phyloP scores from a whole-genome alignment of 495 filamentous ascomycete genomes.

The Geoglossum glabrum region DNA sequence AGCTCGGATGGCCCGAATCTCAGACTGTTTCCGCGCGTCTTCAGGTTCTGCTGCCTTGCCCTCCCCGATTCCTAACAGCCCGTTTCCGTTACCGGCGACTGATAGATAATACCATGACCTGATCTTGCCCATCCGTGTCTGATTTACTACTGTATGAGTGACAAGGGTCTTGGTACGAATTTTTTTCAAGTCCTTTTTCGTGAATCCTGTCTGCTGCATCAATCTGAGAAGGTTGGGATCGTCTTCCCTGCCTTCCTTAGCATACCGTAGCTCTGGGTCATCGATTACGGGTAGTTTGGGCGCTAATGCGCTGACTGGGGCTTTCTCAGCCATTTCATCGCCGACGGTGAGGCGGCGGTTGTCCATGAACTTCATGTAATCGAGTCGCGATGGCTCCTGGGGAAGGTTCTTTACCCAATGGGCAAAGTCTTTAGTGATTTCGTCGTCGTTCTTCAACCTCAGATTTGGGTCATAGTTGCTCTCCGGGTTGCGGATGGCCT shows the following conservation, averaged over 20 bases:
- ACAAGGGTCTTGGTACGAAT: constrained; percentile 48
- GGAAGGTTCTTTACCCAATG: constrained; percentile 29
- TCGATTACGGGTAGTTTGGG: constrained; percentile 23
- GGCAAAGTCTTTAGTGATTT: constrained; percentile 34
- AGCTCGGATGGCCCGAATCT: constrained; percentile 58
- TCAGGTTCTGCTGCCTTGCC: constrained; percentile 58
- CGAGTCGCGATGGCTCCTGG: constrained; percentile 21
- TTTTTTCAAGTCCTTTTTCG: constrained; percentile 28
- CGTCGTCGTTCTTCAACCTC: constrained; percentile 37
- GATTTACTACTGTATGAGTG: constrained; percentile 55
- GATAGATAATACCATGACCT: constrained; percentile 43
- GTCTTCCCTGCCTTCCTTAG: constrained; percentile 19
- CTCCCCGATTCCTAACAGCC: constrained; percentile 71
- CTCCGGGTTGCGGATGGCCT: constrained; percentile 30
- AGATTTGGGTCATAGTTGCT: constrained; percentile 37
- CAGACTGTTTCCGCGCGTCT: constrained; percentile 45
- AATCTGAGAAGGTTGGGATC: constrained; percentile 34
- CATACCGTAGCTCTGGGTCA: constrained; percentile 4
- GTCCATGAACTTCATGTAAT: constrained; percentile 28
- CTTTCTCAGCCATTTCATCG: constrained; percentile 30
- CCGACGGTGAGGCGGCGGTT: constrained; percentile 27
- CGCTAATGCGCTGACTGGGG: constrained; percentile 24
- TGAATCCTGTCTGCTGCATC: constrained; percentile 50
- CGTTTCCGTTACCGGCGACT: constrained; percentile 68
- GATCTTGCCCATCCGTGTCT: constrained; percentile 92